These are phyloP conservation scores for Clohesyomyces aquaticus DNA, from an alignment of 495 filamentous ascomycete species.

Conservation along the genomic window DNA sequence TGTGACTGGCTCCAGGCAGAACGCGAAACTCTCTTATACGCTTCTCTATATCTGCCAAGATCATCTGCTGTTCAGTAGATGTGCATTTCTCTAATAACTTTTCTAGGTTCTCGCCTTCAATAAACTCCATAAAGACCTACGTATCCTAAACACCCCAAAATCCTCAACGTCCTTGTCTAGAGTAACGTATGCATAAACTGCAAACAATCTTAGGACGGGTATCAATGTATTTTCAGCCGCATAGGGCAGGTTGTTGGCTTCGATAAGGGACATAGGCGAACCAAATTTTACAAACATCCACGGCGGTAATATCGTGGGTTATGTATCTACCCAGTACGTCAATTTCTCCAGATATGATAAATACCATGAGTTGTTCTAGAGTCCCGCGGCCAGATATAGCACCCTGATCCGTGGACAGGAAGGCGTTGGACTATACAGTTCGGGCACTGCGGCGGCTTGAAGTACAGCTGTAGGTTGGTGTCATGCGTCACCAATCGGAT, in stretches of 20 bases:
- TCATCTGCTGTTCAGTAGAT: conserved; percentile 8
- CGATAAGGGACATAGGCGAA: conserved; percentile 10
- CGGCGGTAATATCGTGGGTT: conserved; percentile 8
- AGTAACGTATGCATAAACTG: conserved; percentile 21
- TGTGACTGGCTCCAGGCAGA: conserved; percentile 2
- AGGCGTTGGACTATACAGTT: conserved; percentile 13
- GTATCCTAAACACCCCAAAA: conserved; percentile 20
- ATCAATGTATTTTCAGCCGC: conserved; percentile 19
- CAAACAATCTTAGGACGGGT: conserved; percentile 16
- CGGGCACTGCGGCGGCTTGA: conserved; percentile 20
- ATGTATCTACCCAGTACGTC: not conserved
- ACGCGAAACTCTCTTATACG: conserved; percentile 16
- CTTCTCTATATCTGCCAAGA: conserved; percentile 6
- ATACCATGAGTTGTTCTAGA: conserved; percentile 12
- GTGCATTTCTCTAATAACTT: conserved; percentile 17
- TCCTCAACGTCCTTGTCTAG: conserved; percentile 20
- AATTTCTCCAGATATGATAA: conserved; percentile 10
- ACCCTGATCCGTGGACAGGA: conserved; percentile 14
- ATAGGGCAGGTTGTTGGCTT: conserved; percentile 19
- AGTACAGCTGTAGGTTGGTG: conserved; percentile 17
- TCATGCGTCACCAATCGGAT: conserved; percentile 7
- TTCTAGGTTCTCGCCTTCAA: conserved; percentile 20
- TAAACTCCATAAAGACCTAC: conserved; percentile 27
- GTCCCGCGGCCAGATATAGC: conserved; percentile 10
- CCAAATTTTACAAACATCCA: conserved; percentile 18